Evolutionary conservation across 306 rosid genomes (phyloP).

Genomic region (Arachis stenosperma): DNA sequence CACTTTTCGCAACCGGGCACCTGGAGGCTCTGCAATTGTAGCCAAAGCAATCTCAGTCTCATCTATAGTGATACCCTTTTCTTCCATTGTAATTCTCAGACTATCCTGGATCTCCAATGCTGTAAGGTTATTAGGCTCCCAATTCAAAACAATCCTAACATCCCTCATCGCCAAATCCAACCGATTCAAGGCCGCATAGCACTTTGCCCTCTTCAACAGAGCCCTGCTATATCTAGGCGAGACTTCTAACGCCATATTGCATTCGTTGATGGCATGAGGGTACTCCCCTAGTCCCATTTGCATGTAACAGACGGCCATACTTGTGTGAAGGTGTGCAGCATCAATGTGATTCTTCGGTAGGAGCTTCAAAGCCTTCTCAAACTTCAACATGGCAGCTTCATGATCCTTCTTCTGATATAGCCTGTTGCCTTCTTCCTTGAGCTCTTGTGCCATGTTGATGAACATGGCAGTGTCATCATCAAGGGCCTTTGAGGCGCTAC

Average conservation of each 20-base stretch:
- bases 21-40: constrained; percentile 44
- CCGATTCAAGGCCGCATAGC: constrained; percentile 76
- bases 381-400: constrained; percentile 83
- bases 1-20: constrained; percentile 51
- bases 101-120: constrained; percentile 77
- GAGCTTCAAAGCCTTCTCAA: constrained; percentile 80
- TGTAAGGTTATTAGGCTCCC: constrained; percentile 64
- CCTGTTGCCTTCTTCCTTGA: constrained; percentile 74
- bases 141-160: constrained; percentile 60
- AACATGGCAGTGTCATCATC: constrained; percentile 88
- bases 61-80: constrained; percentile 63
- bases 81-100: constrained; percentile 53
- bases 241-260: constrained; percentile 72
- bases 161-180: constrained; percentile 84
- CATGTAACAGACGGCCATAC: constrained; percentile 84
- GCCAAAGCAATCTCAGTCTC: constrained; percentile 69
- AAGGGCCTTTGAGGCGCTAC: constrained; percentile 46
- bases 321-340: constrained; percentile 71
- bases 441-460: constrained; percentile 86
- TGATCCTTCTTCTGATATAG: constrained; percentile 72
- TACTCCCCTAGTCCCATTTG: constrained; percentile 82
- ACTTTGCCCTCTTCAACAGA: constrained; percentile 63
- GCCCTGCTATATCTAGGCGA: constrained; percentile 74
- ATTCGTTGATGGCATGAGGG: constrained; percentile 82
- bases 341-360: constrained; percentile 75